Base-by-base conservation (phyloP, 768 basidiomycete species). In the Leccinum disarticulatum region DNA sequence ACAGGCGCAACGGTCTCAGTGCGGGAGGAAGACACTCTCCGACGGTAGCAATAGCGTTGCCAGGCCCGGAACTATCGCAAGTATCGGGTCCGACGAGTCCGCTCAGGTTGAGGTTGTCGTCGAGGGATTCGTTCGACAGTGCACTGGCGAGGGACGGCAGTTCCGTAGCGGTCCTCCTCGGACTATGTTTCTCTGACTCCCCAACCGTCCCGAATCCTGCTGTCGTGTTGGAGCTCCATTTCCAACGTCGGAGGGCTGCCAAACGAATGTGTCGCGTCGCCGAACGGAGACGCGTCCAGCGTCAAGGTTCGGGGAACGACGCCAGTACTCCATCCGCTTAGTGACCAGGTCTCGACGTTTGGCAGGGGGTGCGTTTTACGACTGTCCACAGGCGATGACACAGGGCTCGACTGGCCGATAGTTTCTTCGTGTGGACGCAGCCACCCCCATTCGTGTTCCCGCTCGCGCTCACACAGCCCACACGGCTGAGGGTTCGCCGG, bases 1-100 rank as follows among this genome's bases (percentile, higher is more conserved):
- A 52, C 1, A 74, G 41, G 8, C 63, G 66, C 11, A 74, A 31
- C 2, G 62, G 68, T 48, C 64, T 57, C 38, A 73, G 56, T 4
- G 49, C 56, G 2, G 67, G 62, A 3, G 74, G 72, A 6, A 72
- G 65, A 36, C 58, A 58, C 43, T 60, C 63, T 4, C 56, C 59
- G 33, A 13, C 4, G 9, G 53, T 50, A 36, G 55, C 54, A 35
- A 50, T 28, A 25, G 48, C 43, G 38, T 54, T 55, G 10, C 43
- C 22, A 17, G 67, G 62, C 0, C 62, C 64, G 48, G 1, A 74
- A 35, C 5, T 61, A 28, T 25, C 13, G 47, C 22, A 25, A 6
- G 30, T 15, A 4, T 47, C n/a, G 6, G 48, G 25, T 8, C 41
- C 49, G 25, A 55, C 38, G 28, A 54, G 67, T 19, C 33, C 52